Percentiles rank a stretch among this genome's conserved stretches.
Evolutionary conservation across 106 monocot species (phyloP).

Genomic region (Acanthochlamys bracteata): DNA sequence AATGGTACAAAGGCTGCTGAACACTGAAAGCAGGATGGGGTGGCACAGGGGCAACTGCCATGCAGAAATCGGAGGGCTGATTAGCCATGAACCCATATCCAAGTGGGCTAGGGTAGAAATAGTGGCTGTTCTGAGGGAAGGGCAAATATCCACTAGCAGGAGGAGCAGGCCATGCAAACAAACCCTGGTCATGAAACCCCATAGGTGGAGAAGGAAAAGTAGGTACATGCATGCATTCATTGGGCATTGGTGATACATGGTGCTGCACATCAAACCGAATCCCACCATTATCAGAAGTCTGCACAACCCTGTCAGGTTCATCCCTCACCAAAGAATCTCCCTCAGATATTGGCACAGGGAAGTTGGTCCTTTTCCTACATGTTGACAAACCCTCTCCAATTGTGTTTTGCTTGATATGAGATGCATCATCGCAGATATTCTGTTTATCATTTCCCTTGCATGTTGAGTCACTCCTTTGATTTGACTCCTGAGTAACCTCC

Average conservation of each 20-base stretch:
- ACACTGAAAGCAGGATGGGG: slow-evolving; percentile 14
- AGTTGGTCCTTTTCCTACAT: slow-evolving; percentile 5
- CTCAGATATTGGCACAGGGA: slow-evolving; percentile 3
- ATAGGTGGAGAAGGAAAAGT: slow-evolving; percentile 27
- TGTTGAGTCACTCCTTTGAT: slow-evolving; percentile 20
- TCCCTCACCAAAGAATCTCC: slow-evolving; percentile 7
- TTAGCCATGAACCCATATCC: slow-evolving; percentile 35
- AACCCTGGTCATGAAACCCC: slow-evolving; percentile 28
- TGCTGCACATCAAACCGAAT: slow-evolving; percentile 19
- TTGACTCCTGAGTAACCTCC: slow-evolving; percentile 48
- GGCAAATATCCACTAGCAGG: slow-evolving; percentile 31
- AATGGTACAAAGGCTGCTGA: slow-evolving; percentile 13
- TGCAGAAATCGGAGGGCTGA: slow-evolving; percentile 24
- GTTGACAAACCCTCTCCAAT: slow-evolving; percentile 7
- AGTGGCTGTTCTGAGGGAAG: slow-evolving; percentile 42
- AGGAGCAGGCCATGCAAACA: slow-evolving; percentile 36
- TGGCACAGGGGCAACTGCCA: slow-evolving; percentile 33
- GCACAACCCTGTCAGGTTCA: slow-evolving; percentile 4
- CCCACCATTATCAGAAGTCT: slow-evolving; percentile 14
- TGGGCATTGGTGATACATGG: slow-evolving; percentile 20
- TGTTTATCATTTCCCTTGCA: slow-evolving; percentile 8
- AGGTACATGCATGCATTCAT: slow-evolving; percentile 27
- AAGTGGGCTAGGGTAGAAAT: slow-evolving; percentile 31
- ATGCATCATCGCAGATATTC: slow-evolving; percentile 1
- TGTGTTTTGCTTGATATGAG: slow-evolving; percentile 9